Evolutionary conservation across 2,329 filamentous ascomycete species (phyloP), one percentile per base, ranked within the genome.

Genomic region (Colletotrichum musicola): DNA sequence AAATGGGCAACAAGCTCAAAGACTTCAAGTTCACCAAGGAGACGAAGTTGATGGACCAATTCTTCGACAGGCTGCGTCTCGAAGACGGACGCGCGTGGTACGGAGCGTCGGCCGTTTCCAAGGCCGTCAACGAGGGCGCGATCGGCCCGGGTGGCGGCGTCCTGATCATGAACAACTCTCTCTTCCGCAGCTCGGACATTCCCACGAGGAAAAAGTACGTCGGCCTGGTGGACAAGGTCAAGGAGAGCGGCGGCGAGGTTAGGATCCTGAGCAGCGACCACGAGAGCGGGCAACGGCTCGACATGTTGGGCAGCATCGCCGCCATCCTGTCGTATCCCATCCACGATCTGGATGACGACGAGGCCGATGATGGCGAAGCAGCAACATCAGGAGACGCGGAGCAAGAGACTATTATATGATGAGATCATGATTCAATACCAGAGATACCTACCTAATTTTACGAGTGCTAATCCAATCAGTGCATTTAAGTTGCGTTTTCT

Each of bases 71-170:
- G 69, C 83, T 99, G 68, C 90, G 95, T 59, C 89, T 89, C 68
- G 95, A 98, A 71, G 95, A 98, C 72, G 93, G 93, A 3, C 89
- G 92, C 64, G 95, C 95, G 2, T 97, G 95, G 87, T 99, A 99
- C 79, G 96, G 96, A 0, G 89, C 92, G 0, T 87, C 85, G 14
- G 93, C 97, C 61, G 94, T 97, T 2, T 90, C 93, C 76, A 89
- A 88, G 69, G 95, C 95, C 0, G 91, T 98, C 4, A 90, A 90
- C 12, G 93, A 96, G 73, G 95, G 95, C 1, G 96, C 95, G 0
- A 94, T 98, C 0, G 95, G 95, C 1, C 87, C 92, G 14, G 94
- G 95, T 9, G 95, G 95, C 0, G 95, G 94, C 13, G 89, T 94
- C 3, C 80, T 99, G 57, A 83, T 99, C 63, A 91, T 99, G 74